Percentiles rank a stretch among this genome's conserved stretches.
phyloP scores from a whole-genome alignment of 176 grass and related monocot genomes.

The Echinochloa phyllopogon region DNA sequence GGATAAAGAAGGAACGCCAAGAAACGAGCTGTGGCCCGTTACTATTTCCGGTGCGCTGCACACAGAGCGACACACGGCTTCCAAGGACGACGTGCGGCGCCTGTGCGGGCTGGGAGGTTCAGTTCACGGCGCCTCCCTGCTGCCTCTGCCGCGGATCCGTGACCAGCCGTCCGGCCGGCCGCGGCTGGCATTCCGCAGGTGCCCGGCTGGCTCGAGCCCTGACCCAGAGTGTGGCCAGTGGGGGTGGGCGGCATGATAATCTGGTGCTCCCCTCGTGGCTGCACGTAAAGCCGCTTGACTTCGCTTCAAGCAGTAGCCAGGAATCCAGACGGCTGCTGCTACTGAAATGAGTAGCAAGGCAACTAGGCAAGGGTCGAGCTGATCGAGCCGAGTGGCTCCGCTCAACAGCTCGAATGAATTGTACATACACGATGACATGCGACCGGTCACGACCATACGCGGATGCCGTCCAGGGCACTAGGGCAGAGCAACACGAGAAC shows the following conservation, averaged over 20 bases:
- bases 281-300: conserved; percentile 47
- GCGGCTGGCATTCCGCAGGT: background rate
- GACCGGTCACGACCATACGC: background rate
- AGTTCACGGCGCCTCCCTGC: background rate
- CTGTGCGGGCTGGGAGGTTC: background rate
- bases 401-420: no score
- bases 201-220: background rate
- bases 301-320: conserved; percentile 55
- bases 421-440: no score
- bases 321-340: background rate
- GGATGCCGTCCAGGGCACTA: background rate
- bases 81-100: background rate
- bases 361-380: no score
- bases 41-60: background rate
- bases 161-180: background rate
- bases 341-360: background rate
- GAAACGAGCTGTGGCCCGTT: background rate
- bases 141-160: background rate
- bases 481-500: background rate
- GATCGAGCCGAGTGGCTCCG: no score
- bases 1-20: no score
- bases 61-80: background rate
- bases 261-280: background rate
- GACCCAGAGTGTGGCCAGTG: no score
- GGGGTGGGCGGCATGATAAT: background rate